A percentile compares a stretch with the other conserved stretches of the same genome.
Evolutionary conservation across 148 eudicot species (phyloP).

Genomic region (Chenopodium formosanum): DNA sequence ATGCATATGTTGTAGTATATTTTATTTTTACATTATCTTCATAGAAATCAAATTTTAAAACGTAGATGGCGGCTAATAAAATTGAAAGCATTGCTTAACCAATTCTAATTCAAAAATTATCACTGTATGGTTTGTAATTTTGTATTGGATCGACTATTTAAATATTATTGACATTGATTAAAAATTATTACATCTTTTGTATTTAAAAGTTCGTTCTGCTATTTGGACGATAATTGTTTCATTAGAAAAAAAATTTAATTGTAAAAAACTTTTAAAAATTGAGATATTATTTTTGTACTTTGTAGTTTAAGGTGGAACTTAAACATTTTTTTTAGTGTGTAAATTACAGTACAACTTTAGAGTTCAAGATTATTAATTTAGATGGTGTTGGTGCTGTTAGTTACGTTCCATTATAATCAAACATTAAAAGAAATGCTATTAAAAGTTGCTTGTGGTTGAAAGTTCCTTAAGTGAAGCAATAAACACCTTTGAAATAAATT

Average conservation of each 20-base stretch:
- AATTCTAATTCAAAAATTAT: not conserved
- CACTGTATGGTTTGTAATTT: not conserved
- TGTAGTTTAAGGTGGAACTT: too few relatives aligned
- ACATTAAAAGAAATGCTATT: not conserved
- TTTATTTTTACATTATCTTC: not conserved
- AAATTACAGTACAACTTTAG: not conserved
- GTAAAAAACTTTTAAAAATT: too few relatives aligned
- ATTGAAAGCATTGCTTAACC: not conserved
- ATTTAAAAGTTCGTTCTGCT: too few relatives aligned
- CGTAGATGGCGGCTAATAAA: constrained; percentile 11
- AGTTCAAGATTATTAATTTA: not conserved
- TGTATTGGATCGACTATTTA: not conserved
- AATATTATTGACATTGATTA: too few relatives aligned
- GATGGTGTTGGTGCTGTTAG: not conserved
- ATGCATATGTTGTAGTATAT: not conserved
- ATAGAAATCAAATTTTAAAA: constrained; percentile 6
- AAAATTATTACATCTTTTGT: too few relatives aligned
- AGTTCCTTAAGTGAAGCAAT: constrained; percentile 21
- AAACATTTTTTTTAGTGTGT: not conserved
- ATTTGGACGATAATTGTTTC: too few relatives aligned
- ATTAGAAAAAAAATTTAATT: too few relatives aligned
- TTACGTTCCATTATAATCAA: not conserved
- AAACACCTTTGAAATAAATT: not conserved
- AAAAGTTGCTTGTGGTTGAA: constrained; percentile 21
- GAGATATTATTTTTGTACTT: too few relatives aligned